Evolutionary conservation across 2,329 filamentous ascomycete genomes (phyloP).

Genomic region (Neoscytalidium dimidiatum): DNA sequence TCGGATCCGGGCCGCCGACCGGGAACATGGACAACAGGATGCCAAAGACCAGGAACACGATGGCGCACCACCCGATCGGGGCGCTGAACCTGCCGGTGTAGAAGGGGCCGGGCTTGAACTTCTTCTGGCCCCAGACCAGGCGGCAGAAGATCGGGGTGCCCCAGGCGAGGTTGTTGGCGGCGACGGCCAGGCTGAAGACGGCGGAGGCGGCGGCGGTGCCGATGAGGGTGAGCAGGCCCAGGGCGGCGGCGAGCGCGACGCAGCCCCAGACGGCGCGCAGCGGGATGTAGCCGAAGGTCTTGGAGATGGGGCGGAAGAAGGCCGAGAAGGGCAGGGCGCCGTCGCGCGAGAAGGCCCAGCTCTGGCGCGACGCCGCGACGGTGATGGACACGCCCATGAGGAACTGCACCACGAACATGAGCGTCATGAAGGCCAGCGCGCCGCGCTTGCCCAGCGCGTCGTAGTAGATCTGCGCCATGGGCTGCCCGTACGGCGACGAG

Average conservation of each 20-base stretch:
- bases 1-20: slow-evolving; percentile 55
- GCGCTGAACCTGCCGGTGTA: slow-evolving; percentile 58
- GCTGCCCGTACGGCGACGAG: slow-evolving; percentile 57
- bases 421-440: slow-evolving; percentile 59
- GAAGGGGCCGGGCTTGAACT: slow-evolving; percentile 61
- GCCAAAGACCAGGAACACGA: slow-evolving; percentile 58
- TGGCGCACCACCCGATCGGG: slow-evolving; percentile 55
- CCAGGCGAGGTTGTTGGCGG: slow-evolving; percentile 64
- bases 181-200: slow-evolving; percentile 61
- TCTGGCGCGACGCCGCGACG: slow-evolving; percentile 61
- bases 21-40: slow-evolving; percentile 63
- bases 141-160: slow-evolving; percentile 60
- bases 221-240: slow-evolving; percentile 62
- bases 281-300: slow-evolving; percentile 58
- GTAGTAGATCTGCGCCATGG: slow-evolving; percentile 63
- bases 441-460: slow-evolving; percentile 62
- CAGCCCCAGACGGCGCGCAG: slow-evolving; percentile 59
- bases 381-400: slow-evolving; percentile 62
- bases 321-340: slow-evolving; percentile 61
- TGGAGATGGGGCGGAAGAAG: slow-evolving; percentile 59
- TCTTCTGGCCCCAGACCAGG: slow-evolving; percentile 58
- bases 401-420: slow-evolving; percentile 63
- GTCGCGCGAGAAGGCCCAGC: slow-evolving; percentile 65
- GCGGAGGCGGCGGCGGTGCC: slow-evolving; percentile 59
- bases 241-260: slow-evolving; percentile 51